Base-by-base conservation (phyloP, 345 rosid species). In the Xanthoceras sorbifolium region DNA sequence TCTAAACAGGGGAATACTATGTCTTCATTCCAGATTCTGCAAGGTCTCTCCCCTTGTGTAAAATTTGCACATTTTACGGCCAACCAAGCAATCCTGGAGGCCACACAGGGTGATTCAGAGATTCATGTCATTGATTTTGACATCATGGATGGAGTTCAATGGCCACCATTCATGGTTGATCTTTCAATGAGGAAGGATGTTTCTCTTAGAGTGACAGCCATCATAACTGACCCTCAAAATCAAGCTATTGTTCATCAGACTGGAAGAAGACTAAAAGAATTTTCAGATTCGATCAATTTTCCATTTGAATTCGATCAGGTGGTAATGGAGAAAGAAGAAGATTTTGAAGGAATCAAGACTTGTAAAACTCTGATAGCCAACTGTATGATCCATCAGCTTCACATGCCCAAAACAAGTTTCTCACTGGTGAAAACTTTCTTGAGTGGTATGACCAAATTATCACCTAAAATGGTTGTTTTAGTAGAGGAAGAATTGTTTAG, bases 161-260 rank as follows among this genome's bases (percentile, higher is more conserved):
- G 83, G 81, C 83, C 81, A 0, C 83, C 83, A 5, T 54, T 83
- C 52, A 83, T 77, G 84, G 74, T 68, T 9, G 87, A 84, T 50
- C 82, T 80, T 23, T 74, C 71, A 25, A 46, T 12, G 50, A 76
- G 69, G 34, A 73, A 74, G 7, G 25, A 25, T 0, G 31, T 48
- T 25, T 81, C 67, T 6, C 28, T 78, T 0, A 29, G 40, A 71
- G 48, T 78, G 63, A 81, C 80, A 0, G 80, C 86, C 4, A 48
- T 71, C 1, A 9, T 77, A 31, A 36, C 32, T 1, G 48, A 70
- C 42, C 63, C 2, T 0, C 38, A 79, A 18, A 38, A 57, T 6
- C 11, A 40, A 26, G 69, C 46, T 22, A 1, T 3, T n/a, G 54
- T 76, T 11, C 57, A 52, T 10, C 83, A 76, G 46, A 71, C 79